Evolutionary conservation across 768 basidiomycete species (phyloP).

Genomic region (Trametes villosa): DNA sequence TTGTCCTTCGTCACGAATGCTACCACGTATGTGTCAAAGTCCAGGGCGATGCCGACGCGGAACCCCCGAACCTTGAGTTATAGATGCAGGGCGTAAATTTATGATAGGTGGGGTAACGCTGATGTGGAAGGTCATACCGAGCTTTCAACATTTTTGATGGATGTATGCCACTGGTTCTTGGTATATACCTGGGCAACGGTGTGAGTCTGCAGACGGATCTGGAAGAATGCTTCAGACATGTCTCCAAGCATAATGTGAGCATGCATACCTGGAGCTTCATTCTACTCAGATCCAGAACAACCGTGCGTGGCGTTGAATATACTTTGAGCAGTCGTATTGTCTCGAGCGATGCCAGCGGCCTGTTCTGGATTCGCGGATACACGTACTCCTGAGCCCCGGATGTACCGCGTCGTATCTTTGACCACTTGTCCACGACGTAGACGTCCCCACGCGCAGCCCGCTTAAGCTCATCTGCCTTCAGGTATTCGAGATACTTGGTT

Average conservation of each 20-base stretch:
- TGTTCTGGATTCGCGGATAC: not conserved
- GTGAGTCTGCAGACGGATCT: not conserved
- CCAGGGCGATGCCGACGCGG: constrained; percentile 1
- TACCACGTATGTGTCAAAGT: constrained; percentile 5
- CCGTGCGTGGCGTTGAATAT: not conserved
- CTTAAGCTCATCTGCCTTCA: too few relatives aligned
- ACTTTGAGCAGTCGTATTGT: not conserved
- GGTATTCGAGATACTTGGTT: too few relatives aligned
- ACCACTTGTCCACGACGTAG: not conserved
- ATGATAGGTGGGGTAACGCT: not conserved
- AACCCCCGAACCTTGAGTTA: constrained; percentile 4
- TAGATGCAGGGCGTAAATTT: not conserved
- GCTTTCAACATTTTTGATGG: too few relatives aligned
- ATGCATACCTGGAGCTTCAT: not conserved
- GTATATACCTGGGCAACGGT: not conserved
- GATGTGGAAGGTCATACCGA: not conserved
- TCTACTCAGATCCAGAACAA: not conserved
- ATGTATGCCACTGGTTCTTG: not conserved
- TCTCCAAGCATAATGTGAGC: not conserved
- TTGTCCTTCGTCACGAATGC: not conserved
- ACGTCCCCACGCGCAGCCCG: not conserved
- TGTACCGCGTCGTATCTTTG: not conserved
- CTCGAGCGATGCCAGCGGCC: not conserved
- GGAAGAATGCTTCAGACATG: too few relatives aligned
- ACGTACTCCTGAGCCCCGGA: not conserved